These are phyloP conservation scores for Candida railenensis DNA, from an alignment of 805 yeast genomes.

Conservation along the genomic window DNA sequence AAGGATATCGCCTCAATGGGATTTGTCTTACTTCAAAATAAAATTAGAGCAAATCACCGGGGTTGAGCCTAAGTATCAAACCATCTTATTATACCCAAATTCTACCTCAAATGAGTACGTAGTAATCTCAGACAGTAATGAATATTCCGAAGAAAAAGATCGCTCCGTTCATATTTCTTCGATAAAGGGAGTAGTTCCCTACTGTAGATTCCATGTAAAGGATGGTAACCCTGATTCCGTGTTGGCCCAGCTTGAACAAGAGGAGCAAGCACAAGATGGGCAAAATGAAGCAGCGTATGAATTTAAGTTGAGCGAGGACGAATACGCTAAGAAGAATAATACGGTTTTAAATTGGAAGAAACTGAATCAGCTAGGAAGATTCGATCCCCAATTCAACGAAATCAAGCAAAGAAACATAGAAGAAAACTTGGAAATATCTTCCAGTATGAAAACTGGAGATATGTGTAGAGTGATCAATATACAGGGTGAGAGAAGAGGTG, in stretches of 20 bases:
- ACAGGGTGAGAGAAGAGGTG: slow-evolving; percentile 62
- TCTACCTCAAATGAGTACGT: slow-evolving; percentile 35
- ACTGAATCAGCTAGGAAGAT: slow-evolving; percentile 67
- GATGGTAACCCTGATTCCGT: slow-evolving; percentile 56
- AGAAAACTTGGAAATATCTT: slow-evolving; percentile 25
- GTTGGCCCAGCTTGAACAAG: slow-evolving; percentile 32
- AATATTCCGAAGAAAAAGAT: slow-evolving; percentile 14
- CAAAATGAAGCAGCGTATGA: slow-evolving; percentile 27
- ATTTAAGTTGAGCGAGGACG: slow-evolving; percentile 54
- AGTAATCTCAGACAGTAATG: slow-evolving; percentile 18
- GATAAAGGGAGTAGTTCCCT: slow-evolving; percentile 30
- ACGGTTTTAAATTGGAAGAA: slow-evolving; percentile 80
- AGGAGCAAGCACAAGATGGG: slow-evolving; percentile 14
- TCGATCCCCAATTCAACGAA: slow-evolving; percentile 49
- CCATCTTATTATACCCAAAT: slow-evolving; percentile 44
- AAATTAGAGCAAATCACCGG: slow-evolving; percentile 74
- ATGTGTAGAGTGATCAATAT: slow-evolving; percentile 52
- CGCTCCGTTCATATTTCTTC: slow-evolving; percentile 13
- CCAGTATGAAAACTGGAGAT: slow-evolving; percentile 42
- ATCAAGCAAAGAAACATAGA: slow-evolving; percentile 28
- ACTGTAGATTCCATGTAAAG: slow-evolving; percentile 55
- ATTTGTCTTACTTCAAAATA: slow-evolving; percentile 48
- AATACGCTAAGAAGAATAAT: slow-evolving; percentile 57
- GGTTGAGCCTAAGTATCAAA: slow-evolving; percentile 58
- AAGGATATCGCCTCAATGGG: slow-evolving; percentile 62